Evolutionary conservation across 345 rosid genomes (phyloP).

Genomic region (Eucalyptus regnans): DNA sequence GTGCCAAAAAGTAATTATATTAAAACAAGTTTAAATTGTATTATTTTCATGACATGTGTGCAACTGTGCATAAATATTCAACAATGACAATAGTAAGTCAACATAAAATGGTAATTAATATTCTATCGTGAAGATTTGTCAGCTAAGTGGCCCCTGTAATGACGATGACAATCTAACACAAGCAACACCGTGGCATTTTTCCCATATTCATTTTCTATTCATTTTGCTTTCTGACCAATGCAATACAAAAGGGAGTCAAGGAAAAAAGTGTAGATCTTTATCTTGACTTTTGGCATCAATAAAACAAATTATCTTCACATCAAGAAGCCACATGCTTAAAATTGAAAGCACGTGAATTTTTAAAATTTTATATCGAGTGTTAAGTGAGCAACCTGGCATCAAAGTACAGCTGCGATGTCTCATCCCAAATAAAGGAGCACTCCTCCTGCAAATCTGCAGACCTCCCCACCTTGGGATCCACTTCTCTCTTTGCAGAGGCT

Average conservation of each 20-base stretch:
- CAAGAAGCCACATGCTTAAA: background rate
- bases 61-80: background rate
- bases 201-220: background rate
- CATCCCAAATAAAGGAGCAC: conserved; percentile 54
- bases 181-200: background rate
- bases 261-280: background rate
- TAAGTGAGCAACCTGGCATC: conserved; percentile 39
- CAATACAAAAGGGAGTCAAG: background rate
- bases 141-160: background rate
- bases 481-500: background rate
- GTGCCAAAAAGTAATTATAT: background rate
- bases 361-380: background rate
- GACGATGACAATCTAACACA: background rate
- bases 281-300: background rate
- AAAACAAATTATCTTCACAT: background rate
- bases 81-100: background rate
- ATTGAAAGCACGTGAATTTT: background rate
- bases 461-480: conserved; percentile 10
- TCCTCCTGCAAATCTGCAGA: conserved; percentile 1
- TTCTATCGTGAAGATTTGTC: background rate
- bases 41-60: background rate
- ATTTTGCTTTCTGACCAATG: background rate
- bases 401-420: conserved; percentile 33
- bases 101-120: background rate
- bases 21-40: background rate